Evolutionary conservation across 768 basidiomycete genomes (phyloP).

Genomic region (Cubamyces lactineus): DNA sequence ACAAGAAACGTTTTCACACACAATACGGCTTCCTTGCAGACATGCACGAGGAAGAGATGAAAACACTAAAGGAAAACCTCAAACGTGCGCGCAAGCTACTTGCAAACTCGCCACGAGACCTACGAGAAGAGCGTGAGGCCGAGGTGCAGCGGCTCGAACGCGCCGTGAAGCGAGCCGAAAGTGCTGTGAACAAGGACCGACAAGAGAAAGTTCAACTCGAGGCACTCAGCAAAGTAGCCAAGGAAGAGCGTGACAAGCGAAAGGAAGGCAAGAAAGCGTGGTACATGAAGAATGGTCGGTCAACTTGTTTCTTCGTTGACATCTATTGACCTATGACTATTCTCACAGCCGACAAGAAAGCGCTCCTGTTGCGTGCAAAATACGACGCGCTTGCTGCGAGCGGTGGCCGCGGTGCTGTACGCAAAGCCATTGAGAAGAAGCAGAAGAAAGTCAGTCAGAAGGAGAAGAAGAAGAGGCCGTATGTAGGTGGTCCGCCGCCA

Average conservation of each 20-base stretch:
- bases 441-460: slow-evolving; percentile 85
- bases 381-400: slow-evolving; percentile 77
- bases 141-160: slow-evolving; percentile 74
- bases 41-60: slow-evolving; percentile 66
- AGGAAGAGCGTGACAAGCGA: slow-evolving; percentile 65
- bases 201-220: slow-evolving; percentile 71
- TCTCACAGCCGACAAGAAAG: slow-evolving; percentile 71
- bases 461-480: slow-evolving; percentile 86
- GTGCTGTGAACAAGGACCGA: slow-evolving; percentile 71
- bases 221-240: slow-evolving; percentile 52
- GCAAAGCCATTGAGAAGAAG: slow-evolving; percentile 87
- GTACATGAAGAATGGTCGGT: slow-evolving; percentile 79
- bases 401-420: slow-evolving; percentile 82
- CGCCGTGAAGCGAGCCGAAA: slow-evolving; percentile 78
- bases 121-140: slow-evolving; percentile 59
- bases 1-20: slow-evolving; percentile 61
- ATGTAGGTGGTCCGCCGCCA: slow-evolving; percentile 34
- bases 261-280: slow-evolving; percentile 79
- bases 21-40: slow-evolving; percentile 78
- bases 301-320: neutral
- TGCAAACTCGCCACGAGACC: slow-evolving; percentile 59
- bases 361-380: slow-evolving; percentile 70
- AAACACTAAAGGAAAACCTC: slow-evolving; percentile 63
- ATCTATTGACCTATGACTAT: no score
- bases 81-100: slow-evolving; percentile 70